These are phyloP conservation scores for Mentha longifolia DNA, from an alignment of 257 asterid genomes.

Conservation along the genomic window DNA sequence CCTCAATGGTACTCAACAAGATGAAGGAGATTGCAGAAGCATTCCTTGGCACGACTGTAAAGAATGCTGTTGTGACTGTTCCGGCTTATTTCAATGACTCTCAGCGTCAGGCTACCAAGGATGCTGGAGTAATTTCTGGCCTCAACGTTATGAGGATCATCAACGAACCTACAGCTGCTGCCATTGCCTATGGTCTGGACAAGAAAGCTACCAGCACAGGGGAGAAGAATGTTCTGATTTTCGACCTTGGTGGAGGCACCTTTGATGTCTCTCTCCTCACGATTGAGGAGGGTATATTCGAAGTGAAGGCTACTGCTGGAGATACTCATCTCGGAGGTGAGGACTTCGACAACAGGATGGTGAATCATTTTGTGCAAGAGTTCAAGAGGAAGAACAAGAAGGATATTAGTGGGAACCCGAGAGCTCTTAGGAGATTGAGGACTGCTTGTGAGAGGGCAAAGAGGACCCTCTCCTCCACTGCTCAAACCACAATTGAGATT, in stretches of 20 bases:
- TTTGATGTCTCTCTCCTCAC: constrained; percentile 39
- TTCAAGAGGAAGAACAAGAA: constrained; percentile 29
- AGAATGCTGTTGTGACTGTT: constrained; percentile 37
- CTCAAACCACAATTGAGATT: constrained; percentile 30
- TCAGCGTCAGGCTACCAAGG: constrained; percentile 38
- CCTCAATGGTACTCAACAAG: constrained; percentile 35
- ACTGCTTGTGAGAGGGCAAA: constrained; percentile 35
- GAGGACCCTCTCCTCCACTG: constrained; percentile 35
- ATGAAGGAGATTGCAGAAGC: constrained; percentile 42
- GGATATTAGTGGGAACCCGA: constrained; percentile 37
- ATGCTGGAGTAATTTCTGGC: constrained; percentile 35
- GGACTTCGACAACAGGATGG: constrained; percentile 39
- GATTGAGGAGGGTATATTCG: constrained; percentile 29
- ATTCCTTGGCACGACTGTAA: constrained; percentile 28
- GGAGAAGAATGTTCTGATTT: constrained; percentile 34
- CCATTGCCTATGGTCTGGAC: constrained; percentile 41
- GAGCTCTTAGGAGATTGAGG: constrained; percentile 31
- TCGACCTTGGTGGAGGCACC: constrained; percentile 36
- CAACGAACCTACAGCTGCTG: constrained; percentile 39
- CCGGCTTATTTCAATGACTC: constrained; percentile 40
- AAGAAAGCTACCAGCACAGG: constrained; percentile 27
- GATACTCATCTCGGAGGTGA: constrained; percentile 39
- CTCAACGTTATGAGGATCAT: constrained; percentile 35
- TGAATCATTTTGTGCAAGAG: constrained; percentile 31
- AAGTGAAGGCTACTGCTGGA: constrained; percentile 36